These are phyloP conservation scores for Phytophthora pluvialis DNA, from an alignment of 352 stramenopile genomes.

Conservation along the genomic window DNA sequence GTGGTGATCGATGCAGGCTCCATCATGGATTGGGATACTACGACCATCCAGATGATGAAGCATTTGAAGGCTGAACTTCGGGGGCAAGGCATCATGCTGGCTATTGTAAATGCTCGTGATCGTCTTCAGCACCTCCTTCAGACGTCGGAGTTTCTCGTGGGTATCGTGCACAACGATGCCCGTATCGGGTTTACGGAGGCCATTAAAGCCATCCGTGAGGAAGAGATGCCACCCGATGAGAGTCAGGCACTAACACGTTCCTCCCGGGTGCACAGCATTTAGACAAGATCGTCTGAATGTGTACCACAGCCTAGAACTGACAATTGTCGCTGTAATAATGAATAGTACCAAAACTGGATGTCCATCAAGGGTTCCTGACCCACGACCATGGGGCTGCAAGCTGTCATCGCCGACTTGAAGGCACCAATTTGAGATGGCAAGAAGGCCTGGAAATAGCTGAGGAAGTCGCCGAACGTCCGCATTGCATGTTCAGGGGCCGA, in stretches of 20 bases:
- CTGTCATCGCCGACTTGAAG: no score
- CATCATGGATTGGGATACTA: constrained; percentile 88
- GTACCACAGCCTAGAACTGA: constrained; percentile 1
- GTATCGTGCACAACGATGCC: constrained; percentile 65
- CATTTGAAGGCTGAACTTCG: constrained; percentile 69
- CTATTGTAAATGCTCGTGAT: constrained; percentile 81
- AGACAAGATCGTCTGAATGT: background rate
- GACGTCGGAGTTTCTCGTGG: constrained; percentile 68
- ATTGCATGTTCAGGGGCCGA: no score
- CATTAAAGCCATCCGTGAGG: constrained; percentile 63
- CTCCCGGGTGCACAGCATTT: constrained; percentile 32
- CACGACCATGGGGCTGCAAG: no score
- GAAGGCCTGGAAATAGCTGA: background rate
- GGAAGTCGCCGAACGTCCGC: no score
- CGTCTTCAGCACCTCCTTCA: constrained; percentile 68
- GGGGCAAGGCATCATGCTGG: constrained; percentile 61
- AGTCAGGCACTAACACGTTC: constrained; percentile 25
- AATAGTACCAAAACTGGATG: constrained; percentile 22
- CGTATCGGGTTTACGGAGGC: constrained; percentile 70
- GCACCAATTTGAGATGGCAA: background rate
- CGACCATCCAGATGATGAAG: constrained; percentile 89
- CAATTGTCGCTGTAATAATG: constrained; percentile 27
- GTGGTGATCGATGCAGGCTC: constrained; percentile 78
- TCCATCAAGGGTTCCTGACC: background rate
- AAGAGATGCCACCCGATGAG: constrained; percentile 31